These are phyloP conservation scores for Typha latifolia DNA, from an alignment of 176 grass and related monocot species.

Conservation along the genomic window DNA sequence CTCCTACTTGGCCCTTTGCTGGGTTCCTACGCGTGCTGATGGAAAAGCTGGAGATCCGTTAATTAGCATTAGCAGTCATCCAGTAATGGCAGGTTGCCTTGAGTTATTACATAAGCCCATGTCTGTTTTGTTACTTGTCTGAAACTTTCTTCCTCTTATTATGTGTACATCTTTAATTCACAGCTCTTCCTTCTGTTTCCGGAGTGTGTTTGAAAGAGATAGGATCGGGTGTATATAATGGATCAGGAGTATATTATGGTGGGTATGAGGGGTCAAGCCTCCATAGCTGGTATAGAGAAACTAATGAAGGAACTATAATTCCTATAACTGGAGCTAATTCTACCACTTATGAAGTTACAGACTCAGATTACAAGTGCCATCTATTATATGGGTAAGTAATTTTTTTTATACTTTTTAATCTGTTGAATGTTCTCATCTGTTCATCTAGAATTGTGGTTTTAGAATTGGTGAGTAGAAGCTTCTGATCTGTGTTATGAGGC, in stretches of 20 bases:
- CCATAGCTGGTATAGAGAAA: slow-evolving; percentile 79
- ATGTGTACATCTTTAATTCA: slow-evolving; percentile 5
- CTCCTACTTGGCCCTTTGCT: slow-evolving; percentile 62
- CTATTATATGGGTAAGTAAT: slow-evolving; percentile 79
- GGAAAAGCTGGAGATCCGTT: slow-evolving; percentile 59
- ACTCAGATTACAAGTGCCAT: slow-evolving; percentile 76
- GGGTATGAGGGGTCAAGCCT: slow-evolving; percentile 86
- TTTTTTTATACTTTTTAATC: slow-evolving; percentile 10
- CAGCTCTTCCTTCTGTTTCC: slow-evolving; percentile 76
- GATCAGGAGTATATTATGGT: slow-evolving; percentile 90
- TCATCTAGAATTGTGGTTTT: background rate
- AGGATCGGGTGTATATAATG: slow-evolving; percentile 45
- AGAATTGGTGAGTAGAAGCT: background rate
- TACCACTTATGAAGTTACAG: slow-evolving; percentile 70
- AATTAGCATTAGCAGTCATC: slow-evolving; percentile 41
- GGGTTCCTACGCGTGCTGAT: slow-evolving; percentile 83
- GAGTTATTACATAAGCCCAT: background rate
- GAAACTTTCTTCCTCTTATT: background rate
- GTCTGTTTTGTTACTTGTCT: background rate
- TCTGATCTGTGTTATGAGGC: background rate
- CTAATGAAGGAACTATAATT: slow-evolving; percentile 62
- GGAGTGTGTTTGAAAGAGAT: slow-evolving; percentile 61
- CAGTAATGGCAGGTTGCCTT: slow-evolving; percentile 84
- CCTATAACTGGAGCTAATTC: slow-evolving; percentile 59
- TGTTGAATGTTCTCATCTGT: slow-evolving; percentile 3